A percentile compares a stretch with the other conserved stretches of the same genome.
These are phyloP conservation scores for Backusella macrospora DNA, from an alignment of 192 early-diverging fungal species.

Conservation along the genomic window DNA sequence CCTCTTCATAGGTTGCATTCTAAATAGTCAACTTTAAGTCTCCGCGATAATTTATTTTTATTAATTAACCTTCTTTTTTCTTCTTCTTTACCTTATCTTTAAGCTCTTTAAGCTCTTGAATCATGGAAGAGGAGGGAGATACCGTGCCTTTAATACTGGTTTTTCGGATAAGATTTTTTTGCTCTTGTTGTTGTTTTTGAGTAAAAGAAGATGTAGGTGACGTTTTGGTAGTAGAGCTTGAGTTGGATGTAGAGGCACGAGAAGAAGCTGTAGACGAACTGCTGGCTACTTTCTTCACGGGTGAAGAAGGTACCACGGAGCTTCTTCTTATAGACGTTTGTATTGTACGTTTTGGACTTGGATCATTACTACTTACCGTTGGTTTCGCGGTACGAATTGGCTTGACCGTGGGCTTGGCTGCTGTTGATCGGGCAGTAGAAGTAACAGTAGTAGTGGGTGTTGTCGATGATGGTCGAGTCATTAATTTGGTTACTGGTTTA, in stretches of 20 bases:
- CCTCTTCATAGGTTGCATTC: constrained; percentile 12
- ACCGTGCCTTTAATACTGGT: neutral
- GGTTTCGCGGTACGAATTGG: neutral
- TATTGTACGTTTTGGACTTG: constrained; percentile 1
- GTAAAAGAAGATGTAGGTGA: neutral
- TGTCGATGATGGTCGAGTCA: too few species aligned
- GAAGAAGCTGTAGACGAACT: constrained; percentile 11
- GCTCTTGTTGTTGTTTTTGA: neutral
- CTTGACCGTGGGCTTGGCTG: neutral
- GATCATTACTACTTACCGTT: neutral
- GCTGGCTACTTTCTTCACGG: neutral
- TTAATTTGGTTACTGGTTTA: neutral
- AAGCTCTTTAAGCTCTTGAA: constrained; percentile 11
- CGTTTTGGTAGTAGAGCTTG: constrained; percentile 6
- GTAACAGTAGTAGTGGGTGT: neutral
- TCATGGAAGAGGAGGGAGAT: constrained; percentile 5
- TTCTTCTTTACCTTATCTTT: neutral
- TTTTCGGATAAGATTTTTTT: neutral
- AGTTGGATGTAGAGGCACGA: constrained; percentile 3
- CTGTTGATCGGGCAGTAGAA: neutral
- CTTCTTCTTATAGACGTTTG: neutral
- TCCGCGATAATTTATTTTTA: neutral
- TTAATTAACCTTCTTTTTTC: neutral
- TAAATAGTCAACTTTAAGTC: constrained; percentile 4
- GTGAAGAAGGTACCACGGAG: neutral